Evolutionary conservation across 805 yeast species (phyloP).

Genomic region (Grigorovia yakushimaensis): DNA sequence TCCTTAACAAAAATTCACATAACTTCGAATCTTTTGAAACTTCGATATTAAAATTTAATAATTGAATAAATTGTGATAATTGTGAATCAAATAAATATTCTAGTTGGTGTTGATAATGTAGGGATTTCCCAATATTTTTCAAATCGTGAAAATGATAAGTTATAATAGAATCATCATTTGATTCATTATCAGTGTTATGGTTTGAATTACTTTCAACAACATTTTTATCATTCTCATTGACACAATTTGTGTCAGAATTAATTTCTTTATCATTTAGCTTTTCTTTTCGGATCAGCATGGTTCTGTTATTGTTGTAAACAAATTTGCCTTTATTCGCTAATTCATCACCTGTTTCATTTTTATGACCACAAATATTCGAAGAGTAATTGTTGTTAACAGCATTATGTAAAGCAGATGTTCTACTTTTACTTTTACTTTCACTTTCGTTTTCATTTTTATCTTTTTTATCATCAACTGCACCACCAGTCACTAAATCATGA

Average conservation of each 20-base stretch:
- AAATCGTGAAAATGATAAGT: conserved; percentile 20
- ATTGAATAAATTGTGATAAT: conserved; percentile 7
- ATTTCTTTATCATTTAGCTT: conserved; percentile 11
- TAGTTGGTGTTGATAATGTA: conserved; percentile 26
- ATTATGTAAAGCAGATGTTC: too few species aligned
- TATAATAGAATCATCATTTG: neutral
- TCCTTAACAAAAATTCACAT: conserved; percentile 10
- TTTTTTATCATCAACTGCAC: too few species aligned
- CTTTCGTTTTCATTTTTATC: neutral
- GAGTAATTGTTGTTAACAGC: too few species aligned
- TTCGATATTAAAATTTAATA: conserved; percentile 16
- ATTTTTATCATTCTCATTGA: neutral
- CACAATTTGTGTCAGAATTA: too few species aligned
- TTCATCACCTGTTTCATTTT: neutral
- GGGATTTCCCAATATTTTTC: conserved; percentile 27
- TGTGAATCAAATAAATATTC: conserved; percentile 19
- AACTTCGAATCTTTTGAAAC: conserved; percentile 13
- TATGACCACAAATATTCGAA: conserved; percentile 4
- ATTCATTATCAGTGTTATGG: neutral
- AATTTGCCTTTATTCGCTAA: neutral
- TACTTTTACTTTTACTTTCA: neutral
- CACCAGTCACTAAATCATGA: too few species aligned
- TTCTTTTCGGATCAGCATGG: conserved; percentile 11
- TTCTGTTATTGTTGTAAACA: conserved; percentile 17
- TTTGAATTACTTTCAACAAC: too few species aligned